phyloP scores from a whole-genome alignment of 176 grass and related monocot genomes.

The Carex scoparia region DNA sequence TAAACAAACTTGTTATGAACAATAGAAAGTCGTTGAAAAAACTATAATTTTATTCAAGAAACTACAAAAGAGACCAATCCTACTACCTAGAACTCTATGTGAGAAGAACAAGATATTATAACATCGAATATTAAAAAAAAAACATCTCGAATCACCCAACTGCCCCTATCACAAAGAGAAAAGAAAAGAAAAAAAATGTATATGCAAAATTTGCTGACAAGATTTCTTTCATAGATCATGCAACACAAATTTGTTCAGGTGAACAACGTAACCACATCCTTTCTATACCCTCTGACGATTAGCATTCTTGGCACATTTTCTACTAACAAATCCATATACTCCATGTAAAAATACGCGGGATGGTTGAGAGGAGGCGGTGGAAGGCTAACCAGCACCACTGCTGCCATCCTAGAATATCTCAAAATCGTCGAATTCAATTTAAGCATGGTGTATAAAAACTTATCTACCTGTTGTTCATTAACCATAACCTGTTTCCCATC shows the following conservation, averaged over 20 bases:
- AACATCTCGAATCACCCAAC: neutral
- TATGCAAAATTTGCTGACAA: slow-evolving; percentile 15
- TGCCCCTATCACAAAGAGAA: slow-evolving; percentile 9
- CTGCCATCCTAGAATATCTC: slow-evolving; percentile 93
- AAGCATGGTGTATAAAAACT: slow-evolving; percentile 91
- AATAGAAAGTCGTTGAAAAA: neutral
- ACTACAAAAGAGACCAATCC: neutral
- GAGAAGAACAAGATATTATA: neutral
- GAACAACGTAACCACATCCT: slow-evolving; percentile 93
- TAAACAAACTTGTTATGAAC: slow-evolving; percentile 7
- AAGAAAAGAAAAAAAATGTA: slow-evolving; percentile 1
- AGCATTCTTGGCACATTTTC: slow-evolving; percentile 95
- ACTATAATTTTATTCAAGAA: slow-evolving; percentile 14
- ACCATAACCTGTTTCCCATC: slow-evolving; percentile 69
- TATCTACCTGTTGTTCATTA: slow-evolving; percentile 83
- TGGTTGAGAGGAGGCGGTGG: slow-evolving; percentile 77
- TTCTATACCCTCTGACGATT: slow-evolving; percentile 94
- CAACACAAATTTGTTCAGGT: slow-evolving; percentile 46
- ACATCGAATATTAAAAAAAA: neutral
- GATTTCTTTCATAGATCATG: neutral
- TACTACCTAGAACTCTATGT: slow-evolving; percentile 11
- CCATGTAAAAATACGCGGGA: slow-evolving; percentile 94
- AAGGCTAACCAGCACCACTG: slow-evolving; percentile 94
- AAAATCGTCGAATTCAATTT: slow-evolving; percentile 92
- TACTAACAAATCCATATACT: slow-evolving; percentile 97